Evolutionary conservation across 257 asterid genomes (phyloP).

Genomic region (Nyctanthes arbortristis): DNA sequence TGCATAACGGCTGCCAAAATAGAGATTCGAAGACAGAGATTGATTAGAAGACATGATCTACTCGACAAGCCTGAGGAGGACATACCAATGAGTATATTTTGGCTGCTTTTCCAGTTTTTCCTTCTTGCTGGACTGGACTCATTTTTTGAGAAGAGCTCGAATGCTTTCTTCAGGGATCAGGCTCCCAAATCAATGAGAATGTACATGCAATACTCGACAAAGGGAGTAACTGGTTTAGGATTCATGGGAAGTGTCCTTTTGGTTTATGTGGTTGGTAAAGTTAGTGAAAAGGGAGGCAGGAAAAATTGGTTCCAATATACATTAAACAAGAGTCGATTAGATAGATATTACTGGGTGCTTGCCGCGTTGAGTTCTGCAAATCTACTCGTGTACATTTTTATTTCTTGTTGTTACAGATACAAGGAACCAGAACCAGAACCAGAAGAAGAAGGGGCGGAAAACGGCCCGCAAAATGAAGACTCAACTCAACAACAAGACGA

Average conservation of each 20-base stretch:
- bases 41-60: constrained; percentile 18
- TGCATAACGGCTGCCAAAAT: constrained; percentile 35
- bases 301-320: constrained; percentile 33
- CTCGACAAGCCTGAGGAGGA: constrained; percentile 16
- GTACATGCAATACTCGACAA: constrained; percentile 12
- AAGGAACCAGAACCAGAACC: not conserved
- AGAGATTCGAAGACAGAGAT: constrained; percentile 28
- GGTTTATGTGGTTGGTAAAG: constrained; percentile 31
- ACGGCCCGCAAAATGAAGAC: not conserved
- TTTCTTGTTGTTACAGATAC: not conserved
- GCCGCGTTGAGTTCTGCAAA: constrained; percentile 32
- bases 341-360: constrained; percentile 32
- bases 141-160: constrained; percentile 12
- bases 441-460: not conserved
- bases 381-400: constrained; percentile 4
- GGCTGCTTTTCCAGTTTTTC: constrained; percentile 32
- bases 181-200: constrained; percentile 17
- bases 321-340: constrained; percentile 30
- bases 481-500: not conserved
- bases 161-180: constrained; percentile 21
- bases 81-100: constrained; percentile 33
- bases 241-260: constrained; percentile 23
- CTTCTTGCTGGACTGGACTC: constrained; percentile 33
- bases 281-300: constrained; percentile 26
- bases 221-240: constrained; percentile 34